Evolutionary conservation across 2,329 filamentous ascomycete species (phyloP).

Genomic region (Drechmeria coniospora): DNA sequence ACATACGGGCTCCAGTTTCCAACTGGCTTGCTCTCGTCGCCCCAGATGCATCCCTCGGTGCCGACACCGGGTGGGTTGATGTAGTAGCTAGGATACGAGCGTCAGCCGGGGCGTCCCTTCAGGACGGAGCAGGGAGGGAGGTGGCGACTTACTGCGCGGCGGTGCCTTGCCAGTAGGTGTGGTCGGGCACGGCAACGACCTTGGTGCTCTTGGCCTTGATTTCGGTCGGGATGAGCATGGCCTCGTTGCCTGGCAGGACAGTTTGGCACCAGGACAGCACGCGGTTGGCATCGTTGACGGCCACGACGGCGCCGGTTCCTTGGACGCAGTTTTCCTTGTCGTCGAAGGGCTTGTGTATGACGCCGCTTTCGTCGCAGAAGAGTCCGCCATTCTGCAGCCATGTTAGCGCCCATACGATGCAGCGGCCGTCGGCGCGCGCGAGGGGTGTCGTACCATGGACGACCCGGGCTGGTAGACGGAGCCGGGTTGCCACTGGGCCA

Average conservation of each 20-base stretch:
- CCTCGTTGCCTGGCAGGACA: constrained; percentile 63
- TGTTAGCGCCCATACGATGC: no score
- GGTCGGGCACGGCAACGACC: constrained; percentile 55
- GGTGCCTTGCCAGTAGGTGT: constrained; percentile 55
- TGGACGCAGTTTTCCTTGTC: constrained; percentile 53
- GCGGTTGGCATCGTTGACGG: constrained; percentile 47
- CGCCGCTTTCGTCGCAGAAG: constrained; percentile 52
- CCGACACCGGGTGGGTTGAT: constrained; percentile 59
- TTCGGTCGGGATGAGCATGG: constrained; percentile 68
- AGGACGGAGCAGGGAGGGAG: not conserved
- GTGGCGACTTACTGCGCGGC: constrained; percentile 51
- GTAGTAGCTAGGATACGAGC: constrained; percentile 48
- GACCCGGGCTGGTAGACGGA: constrained; percentile 54
- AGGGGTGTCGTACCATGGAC: constrained; percentile 48
- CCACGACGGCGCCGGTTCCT: constrained; percentile 49
- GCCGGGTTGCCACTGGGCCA: constrained; percentile 61
- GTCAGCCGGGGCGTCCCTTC: constrained; percentile 6
- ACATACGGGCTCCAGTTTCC: constrained; percentile 72
- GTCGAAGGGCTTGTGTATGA: constrained; percentile 54
- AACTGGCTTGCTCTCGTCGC: constrained; percentile 40
- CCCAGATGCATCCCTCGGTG: constrained; percentile 56
- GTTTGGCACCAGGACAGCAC: constrained; percentile 64
- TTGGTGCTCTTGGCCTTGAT: constrained; percentile 34
- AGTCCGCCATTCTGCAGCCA: constrained; percentile 50
- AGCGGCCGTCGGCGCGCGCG: no score